Base-by-base conservation (phyloP, 2,329 filamentous ascomycete genomes). In the Aspergillus sp. region DNA sequence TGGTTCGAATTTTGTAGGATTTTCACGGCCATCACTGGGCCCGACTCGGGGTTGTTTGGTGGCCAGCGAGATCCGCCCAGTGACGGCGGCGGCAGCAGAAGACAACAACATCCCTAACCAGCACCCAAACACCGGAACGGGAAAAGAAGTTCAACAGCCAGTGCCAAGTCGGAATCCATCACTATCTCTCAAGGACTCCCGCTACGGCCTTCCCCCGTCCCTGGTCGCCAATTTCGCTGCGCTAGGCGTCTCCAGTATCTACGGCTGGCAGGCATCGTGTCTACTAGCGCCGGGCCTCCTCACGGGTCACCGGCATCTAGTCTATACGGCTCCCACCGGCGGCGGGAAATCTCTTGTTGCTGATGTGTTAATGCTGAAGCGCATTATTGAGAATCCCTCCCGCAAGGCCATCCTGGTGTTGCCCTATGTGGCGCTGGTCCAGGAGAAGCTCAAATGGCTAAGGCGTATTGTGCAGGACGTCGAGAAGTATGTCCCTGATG, bases 261-360 rank as follows among this genome's bases (percentile, higher is more conserved):
- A 89, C 56, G 82, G 83, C 2, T 90, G 86, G 86, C 86, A 89
- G 64, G 84, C 84, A 43, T 80, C 82, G 48, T 90, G 86, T 57
- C 72, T 90, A 5, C 71, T 84, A 45, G 80, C 81, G 0, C 80
- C 79, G 3, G 83, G 84, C 0, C 72, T 88, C 12, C 70, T 90
- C 8, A 64, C 70, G 4, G 85, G 85, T 10, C 72, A 79, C 43
- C 79, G 75, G 52, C 88, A 87, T 55, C 71, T 90, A 7, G 82
- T 89, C n/a, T 90, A 89, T 60, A 86, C 82, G 39, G 86, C 86
- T 5, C 86, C 86, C 0, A 89, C 86, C 0, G 85, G 85, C 4
- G 85, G 85, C 36, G 86, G 86, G 10, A 88, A 89, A 66, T 88
- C 83, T 5, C 73, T 89, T 8, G 83, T 88, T 41, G 85, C 85